A percentile compares a stretch with the other conserved stretches of the same genome.
These are phyloP conservation scores for Aureobasidium sp. DNA, from an alignment of 2,329 filamentous ascomycete species.

Conservation along the genomic window DNA sequence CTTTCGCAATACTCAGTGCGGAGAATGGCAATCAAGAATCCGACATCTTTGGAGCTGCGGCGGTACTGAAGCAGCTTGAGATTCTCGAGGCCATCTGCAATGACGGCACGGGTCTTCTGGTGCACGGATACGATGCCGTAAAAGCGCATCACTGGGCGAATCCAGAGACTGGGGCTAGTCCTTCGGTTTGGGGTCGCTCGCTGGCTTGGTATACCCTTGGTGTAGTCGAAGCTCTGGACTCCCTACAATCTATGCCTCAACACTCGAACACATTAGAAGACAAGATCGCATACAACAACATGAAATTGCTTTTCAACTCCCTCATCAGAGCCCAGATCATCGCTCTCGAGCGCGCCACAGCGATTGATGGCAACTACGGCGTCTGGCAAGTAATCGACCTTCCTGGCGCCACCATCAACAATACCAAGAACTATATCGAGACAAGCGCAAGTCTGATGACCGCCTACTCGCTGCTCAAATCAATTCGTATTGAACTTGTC, in stretches of 20 bases:
- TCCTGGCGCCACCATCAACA: background rate
- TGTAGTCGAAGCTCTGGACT: background rate
- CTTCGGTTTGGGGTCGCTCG: background rate
- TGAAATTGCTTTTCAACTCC: background rate
- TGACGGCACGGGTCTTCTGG: background rate
- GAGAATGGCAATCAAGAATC: background rate
- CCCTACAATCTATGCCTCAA: background rate
- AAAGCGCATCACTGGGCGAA: background rate
- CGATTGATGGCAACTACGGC: background rate
- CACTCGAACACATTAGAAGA: background rate
- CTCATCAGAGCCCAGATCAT: background rate
- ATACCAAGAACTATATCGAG: background rate
- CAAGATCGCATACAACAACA: background rate
- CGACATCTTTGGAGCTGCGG: background rate
- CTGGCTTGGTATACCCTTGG: constrained; percentile 6
- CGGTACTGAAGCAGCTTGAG: background rate
- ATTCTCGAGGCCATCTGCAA: background rate
- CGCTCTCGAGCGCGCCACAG: background rate
- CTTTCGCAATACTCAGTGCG: background rate
- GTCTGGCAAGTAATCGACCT: constrained; percentile 2
- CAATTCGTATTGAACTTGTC: background rate
- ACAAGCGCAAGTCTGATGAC: constrained; percentile 3
- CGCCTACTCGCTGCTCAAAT: background rate
- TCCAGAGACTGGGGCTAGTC: background rate
- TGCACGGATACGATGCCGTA: background rate